Conservation (phyloP, 176 grass and related monocot genomes). For the Triticum urartu region DNA sequence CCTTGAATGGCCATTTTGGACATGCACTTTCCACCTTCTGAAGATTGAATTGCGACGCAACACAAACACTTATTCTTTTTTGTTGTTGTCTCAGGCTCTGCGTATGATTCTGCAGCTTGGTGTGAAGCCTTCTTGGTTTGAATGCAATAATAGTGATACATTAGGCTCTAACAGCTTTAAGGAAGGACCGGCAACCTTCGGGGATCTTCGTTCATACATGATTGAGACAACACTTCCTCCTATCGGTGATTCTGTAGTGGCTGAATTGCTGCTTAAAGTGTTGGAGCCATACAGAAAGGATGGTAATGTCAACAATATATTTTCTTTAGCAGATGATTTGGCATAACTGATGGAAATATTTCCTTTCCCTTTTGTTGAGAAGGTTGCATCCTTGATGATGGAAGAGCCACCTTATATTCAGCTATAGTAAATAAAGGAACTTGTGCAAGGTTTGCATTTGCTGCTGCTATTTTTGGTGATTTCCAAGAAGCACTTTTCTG, state of each 20-base stretch:
- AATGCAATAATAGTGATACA: conserved; percentile 45
- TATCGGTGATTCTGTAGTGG: conserved; percentile 82
- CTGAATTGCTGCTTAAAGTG: conserved; percentile 93
- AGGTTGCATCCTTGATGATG: conserved; percentile 98
- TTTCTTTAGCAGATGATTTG: conserved; percentile 21
- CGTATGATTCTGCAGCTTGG: conserved; percentile 91
- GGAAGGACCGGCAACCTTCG: conserved; percentile 34
- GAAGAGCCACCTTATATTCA: conserved; percentile 80
- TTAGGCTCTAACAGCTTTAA: conserved; percentile 44
- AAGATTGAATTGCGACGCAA: conserved; percentile 11
- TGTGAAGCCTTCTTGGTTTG: conserved; percentile 93
- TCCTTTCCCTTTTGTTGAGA: conserved; percentile 32
- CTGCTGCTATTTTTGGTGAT: conserved; percentile 90
- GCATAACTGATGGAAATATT: background rate
- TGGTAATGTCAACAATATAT: conserved; percentile 41
- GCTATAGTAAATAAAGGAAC: conserved; percentile 66
- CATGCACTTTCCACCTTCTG: conserved; percentile 15
- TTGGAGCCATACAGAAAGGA: conserved; percentile 95
- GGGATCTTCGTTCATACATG: conserved; percentile 92
- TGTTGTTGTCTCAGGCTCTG: conserved; percentile 57
- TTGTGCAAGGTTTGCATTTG: conserved; percentile 87
- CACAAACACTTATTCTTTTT: conserved; percentile 10
- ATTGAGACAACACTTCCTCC: conserved; percentile 79
- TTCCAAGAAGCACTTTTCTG: conserved; percentile 86
- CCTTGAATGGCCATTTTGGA: background rate